A percentile compares a stretch with the other conserved stretches of the same genome.
Conservation (phyloP, 768 basidiomycete genomes). For the Pluteus cervinus region DNA sequence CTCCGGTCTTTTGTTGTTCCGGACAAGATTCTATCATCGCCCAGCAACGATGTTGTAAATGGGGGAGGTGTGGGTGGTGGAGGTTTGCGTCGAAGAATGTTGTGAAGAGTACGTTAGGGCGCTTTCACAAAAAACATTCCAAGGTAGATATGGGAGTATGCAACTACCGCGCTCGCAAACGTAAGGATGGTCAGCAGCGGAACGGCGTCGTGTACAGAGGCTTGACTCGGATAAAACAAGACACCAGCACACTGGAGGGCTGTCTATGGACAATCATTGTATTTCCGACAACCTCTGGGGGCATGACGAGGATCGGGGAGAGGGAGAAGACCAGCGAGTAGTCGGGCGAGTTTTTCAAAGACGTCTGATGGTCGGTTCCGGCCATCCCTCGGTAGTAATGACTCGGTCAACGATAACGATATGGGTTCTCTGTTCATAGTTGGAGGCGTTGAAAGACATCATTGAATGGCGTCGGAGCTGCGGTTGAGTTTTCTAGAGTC, state of each 20-base stretch:
- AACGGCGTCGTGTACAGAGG: conserved; percentile 67
- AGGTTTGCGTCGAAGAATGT: too few species aligned
- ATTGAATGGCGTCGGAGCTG: too few species aligned
- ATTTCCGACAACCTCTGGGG: conserved; percentile 59
- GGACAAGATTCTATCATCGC: too few species aligned
- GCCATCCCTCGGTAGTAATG: conserved; percentile 72
- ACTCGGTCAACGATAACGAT: conserved; percentile 72
- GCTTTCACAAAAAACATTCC: too few species aligned
- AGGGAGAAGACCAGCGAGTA: too few species aligned
- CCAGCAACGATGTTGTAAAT: too few species aligned
- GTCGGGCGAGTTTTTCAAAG: too few species aligned
- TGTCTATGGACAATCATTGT: conserved; percentile 72
- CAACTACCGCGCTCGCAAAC: conserved; percentile 59
- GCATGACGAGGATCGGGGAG: conserved; percentile 71
- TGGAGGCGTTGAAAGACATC: conserved; percentile 36
- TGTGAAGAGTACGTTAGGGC: too few species aligned
- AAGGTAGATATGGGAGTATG: conserved; percentile 74
- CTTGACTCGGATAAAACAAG: conserved; percentile 36
- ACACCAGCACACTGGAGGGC: conserved; percentile 57
- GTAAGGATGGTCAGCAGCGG: conserved; percentile 72
- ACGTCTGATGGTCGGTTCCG: conserved; percentile 55
- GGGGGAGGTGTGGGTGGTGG: too few species aligned
- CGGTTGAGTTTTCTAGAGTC: too few species aligned
- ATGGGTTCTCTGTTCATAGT: conserved; percentile 30
- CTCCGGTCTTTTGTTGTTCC: too few species aligned